phyloP scores from a whole-genome alignment of 2,329 filamentous ascomycete species.

The Coniochaeta sp. region DNA sequence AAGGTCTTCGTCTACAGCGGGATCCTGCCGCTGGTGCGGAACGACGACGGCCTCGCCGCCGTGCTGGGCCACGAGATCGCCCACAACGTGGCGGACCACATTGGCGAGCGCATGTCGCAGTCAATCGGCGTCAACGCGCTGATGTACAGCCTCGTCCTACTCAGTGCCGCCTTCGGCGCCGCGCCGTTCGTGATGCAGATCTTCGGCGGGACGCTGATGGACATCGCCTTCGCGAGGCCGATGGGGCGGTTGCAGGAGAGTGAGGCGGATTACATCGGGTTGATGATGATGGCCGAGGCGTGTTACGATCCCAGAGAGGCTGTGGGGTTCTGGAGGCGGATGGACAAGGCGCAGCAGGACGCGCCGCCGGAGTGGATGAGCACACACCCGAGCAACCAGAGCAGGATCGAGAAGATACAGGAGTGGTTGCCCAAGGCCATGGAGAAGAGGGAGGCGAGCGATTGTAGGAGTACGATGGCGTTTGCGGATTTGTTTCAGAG shows the following conservation, averaged over 20 bases:
- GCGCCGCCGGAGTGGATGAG: slow-evolving; percentile 64
- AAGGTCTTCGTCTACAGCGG: slow-evolving; percentile 77
- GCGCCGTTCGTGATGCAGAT: slow-evolving; percentile 32
- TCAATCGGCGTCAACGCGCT: slow-evolving; percentile 45
- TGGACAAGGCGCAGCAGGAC: slow-evolving; percentile 44
- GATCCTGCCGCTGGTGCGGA: slow-evolving; percentile 59
- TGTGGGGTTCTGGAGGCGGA: slow-evolving; percentile 58
- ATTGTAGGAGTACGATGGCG: slow-evolving; percentile 42
- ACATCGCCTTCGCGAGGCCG: slow-evolving; percentile 59
- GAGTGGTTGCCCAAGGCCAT: slow-evolving; percentile 55
- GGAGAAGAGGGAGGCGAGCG: slow-evolving; percentile 45
- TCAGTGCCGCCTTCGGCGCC: slow-evolving; percentile 36
- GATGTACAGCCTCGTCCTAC: slow-evolving; percentile 40
- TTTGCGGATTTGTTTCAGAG: slow-evolving; percentile 47
- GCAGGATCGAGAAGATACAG: slow-evolving; percentile 57
- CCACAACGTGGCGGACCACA: slow-evolving; percentile 64
- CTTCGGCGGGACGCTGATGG: slow-evolving; percentile 42
- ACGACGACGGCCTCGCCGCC: slow-evolving; percentile 64
- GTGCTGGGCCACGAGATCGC: slow-evolving; percentile 77
- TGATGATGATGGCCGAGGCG: slow-evolving; percentile 77
- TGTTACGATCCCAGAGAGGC: slow-evolving; percentile 68
- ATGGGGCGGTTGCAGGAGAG: slow-evolving; percentile 66
- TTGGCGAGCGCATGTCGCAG: slow-evolving; percentile 54
- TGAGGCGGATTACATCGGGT: slow-evolving; percentile 73
- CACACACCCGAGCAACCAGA: slow-evolving; percentile 67